Evolutionary conservation across 306 rosid genomes (phyloP).

Genomic region (Quercus suber): DNA sequence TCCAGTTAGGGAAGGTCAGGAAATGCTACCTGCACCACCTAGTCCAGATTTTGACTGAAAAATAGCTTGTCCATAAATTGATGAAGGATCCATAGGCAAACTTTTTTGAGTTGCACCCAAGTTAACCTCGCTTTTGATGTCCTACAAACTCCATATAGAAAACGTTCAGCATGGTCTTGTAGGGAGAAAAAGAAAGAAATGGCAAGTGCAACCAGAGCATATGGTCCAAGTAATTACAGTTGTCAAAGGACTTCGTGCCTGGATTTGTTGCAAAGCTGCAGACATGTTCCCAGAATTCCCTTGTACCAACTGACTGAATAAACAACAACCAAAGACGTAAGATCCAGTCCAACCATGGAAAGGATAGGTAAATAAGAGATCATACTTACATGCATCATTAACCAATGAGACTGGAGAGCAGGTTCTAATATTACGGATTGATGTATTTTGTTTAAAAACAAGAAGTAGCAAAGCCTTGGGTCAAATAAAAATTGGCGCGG

Average conservation of each 20-base stretch:
- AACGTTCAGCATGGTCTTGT: constrained; percentile 26
- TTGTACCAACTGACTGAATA: constrained; percentile 69
- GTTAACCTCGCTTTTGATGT: constrained; percentile 61
- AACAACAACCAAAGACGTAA: constrained; percentile 25
- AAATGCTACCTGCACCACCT: constrained; percentile 57
- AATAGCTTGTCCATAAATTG: constrained; percentile 70
- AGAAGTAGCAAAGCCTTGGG: too few species aligned
- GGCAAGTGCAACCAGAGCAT: constrained; percentile 12
- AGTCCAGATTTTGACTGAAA: constrained; percentile 77
- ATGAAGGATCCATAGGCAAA: constrained; percentile 73
- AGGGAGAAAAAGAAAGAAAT: constrained; percentile 12
- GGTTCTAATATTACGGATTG: too few species aligned
- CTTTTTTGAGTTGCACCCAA: constrained; percentile 59
- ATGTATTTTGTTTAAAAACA: too few species aligned
- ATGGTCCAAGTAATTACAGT: constrained; percentile 49
- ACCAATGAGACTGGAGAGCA: too few species aligned
- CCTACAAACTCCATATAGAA: constrained; percentile 49
- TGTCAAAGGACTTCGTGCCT: constrained; percentile 54
- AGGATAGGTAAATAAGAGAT: constrained; percentile 16
- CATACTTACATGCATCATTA: background rate
- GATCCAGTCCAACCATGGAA: constrained; percentile 3
- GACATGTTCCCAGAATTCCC: constrained; percentile 73
- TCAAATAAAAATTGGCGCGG: too few species aligned
- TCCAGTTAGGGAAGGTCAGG: background rate
- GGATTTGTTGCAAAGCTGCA: constrained; percentile 74